Percentiles rank a stretch among this genome's conserved stretches.
Conservation (phyloP, 805 yeast genomes). For the Wickerhamomyces mucosus region DNA sequence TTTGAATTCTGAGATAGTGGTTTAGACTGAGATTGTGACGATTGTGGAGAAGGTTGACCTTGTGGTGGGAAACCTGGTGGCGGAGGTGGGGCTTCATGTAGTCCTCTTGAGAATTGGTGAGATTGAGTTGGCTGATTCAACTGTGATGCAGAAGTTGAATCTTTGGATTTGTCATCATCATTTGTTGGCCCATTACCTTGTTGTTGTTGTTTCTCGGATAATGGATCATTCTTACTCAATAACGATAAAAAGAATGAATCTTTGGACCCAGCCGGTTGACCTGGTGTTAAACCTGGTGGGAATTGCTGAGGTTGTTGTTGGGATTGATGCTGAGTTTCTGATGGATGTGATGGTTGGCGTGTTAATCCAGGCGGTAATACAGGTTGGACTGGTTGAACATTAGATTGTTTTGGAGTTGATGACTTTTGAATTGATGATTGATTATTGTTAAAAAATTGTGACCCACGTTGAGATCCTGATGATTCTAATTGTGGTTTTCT, state of each 20-base stretch:
- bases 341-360: constrained; percentile 1
- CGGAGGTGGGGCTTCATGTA: background rate
- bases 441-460: constrained; percentile 9
- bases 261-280: constrained; percentile 9
- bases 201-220: background rate
- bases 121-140: background rate
- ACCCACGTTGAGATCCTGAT: constrained; percentile 5
- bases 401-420: constrained; percentile 2
- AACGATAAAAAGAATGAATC: constrained; percentile 20
- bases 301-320: constrained; percentile 4
- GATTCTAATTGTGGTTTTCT: constrained; percentile 3
- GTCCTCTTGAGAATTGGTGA: constrained; percentile 1
- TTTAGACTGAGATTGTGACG: background rate
- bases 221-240: constrained; percentile 10
- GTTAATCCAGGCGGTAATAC: constrained; percentile 16
- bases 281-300: constrained; percentile 4
- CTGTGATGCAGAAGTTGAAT: background rate
- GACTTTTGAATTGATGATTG: constrained; percentile 4
- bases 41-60: constrained; percentile 2
- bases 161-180: no score
- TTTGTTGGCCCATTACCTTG: no score
- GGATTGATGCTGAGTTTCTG: constrained; percentile 5
- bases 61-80: background rate
- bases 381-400: constrained; percentile 5
- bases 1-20: constrained; percentile 6